phyloP scores from a whole-genome alignment of 202 grass and related monocot species.

The Schoenoplectus triqueter region DNA sequence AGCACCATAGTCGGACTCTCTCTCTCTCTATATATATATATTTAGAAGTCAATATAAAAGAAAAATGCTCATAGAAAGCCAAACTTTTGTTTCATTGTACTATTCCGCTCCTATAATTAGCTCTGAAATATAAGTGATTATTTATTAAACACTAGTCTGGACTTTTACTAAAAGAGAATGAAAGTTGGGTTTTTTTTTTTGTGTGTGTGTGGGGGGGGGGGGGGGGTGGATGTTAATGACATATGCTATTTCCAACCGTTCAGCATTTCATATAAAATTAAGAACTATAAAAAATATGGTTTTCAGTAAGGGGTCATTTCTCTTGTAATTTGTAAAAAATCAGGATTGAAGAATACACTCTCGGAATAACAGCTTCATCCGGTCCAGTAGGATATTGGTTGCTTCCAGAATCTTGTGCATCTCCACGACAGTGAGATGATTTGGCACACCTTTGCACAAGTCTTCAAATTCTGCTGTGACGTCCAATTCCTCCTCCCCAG shows the following conservation, averaged over 20 bases:
- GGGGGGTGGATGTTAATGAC: too few species aligned
- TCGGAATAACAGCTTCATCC: conserved; percentile 59
- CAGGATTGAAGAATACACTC: conserved; percentile 48
- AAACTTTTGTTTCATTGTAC: not conserved
- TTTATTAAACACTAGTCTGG: not conserved
- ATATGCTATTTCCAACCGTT: too few species aligned
- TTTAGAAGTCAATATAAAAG: too few species aligned
- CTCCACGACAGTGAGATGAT: conserved; percentile 62
- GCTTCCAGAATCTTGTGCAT: conserved; percentile 79
- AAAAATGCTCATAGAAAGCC: too few species aligned
- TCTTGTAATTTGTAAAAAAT: not conserved
- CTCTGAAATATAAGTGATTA: not conserved
- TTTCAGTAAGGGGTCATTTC: not conserved
- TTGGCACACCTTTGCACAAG: conserved; percentile 62
- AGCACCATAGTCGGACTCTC: too few species aligned
- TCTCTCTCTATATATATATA: too few species aligned
- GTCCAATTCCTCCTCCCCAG: too few species aligned
- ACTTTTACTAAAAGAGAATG: not conserved
- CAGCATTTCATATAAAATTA: not conserved
- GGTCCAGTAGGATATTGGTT: conserved; percentile 53
- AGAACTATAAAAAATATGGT: not conserved
- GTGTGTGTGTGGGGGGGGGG: too few species aligned
- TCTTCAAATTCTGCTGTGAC: too few species aligned
- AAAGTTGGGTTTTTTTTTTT: too few species aligned
- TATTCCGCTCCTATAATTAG: not conserved